Base-by-base conservation (phyloP, 352 stramenopile genomes). In the Aphanomyces stellatus region DNA sequence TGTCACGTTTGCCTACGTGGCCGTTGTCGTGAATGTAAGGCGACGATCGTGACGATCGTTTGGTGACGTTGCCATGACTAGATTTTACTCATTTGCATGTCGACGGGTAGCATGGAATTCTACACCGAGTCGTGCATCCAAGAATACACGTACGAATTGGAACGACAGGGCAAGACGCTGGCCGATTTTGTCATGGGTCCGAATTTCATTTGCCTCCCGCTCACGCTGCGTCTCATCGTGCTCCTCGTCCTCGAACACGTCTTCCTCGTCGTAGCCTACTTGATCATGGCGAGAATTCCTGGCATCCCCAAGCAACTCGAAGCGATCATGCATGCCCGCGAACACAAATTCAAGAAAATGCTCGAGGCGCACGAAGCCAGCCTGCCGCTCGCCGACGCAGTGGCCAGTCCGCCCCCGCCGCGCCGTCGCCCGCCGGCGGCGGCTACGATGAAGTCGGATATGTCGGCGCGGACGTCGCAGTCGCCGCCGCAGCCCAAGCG, bases 181-280 rank as follows among this genome's bases (percentile, higher is more conserved):
- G 72, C n/a, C 3, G 79, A 88, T 51, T 90, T 88, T 53, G 66
- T 82, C 17, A 77, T 90, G 22, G 80, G 82, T 0, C 82, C 82
- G 25, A 70, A 87, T 41, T 90, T 88, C 64, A 73, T 71, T 24
- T 90, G 82, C 51, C 49, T 90, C 69, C 87, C 81, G 10, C 71
- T 91, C 48, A 90, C 85, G 35, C 80, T 74, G 15, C 85, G 85
- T 41, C 80, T 93, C 69, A 75, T 93, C 34, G 84, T 93, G 80
- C 84, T 93, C 40, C 74, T 93, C 30, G 76, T 93, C 41, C 78
- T 72, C 51, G 85, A 93, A 65, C 82, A 93, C 53, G 31, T 82
- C 2, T 31, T 67, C 4, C 67, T 83, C 35, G 73, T 91, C 46
- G 67, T 79, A 22, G 25, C 73, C 8, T 90, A 90, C 60, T 48